Evolutionary conservation across 441 rosid species (phyloP), one percentile per base, ranked within the genome.

Genomic region (Bruguiera hainesii): DNA sequence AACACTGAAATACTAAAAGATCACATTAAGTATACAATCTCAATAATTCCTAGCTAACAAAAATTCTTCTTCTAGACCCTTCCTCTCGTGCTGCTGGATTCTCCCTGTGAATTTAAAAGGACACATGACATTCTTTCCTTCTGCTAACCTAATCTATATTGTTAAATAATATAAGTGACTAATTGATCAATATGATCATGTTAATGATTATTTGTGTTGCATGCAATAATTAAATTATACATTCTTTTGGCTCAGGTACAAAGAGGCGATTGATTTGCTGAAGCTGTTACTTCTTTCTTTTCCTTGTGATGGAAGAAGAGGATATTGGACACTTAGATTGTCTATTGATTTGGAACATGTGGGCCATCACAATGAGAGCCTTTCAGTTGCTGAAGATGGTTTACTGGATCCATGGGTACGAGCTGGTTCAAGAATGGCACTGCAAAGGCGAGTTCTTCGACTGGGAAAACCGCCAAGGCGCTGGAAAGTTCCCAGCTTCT

Each of bases 401-500:
- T 80, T 94, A 58, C 37, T 71, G 65, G 97, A 94, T 85, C 87
- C 89, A 64, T 91, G 92, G 93, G 87, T 94, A 39, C 97, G 96
- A 81, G 92, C 98, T 74, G 98, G 98, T 82, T 88, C 96, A 65
- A 88, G 82, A 76, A 63, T 89, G 74, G 88, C 96, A 42, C 74
- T 91, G 70, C 98, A 91, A 69, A 85, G 87, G 73, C 89, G 96
- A 66, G 83, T 88, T 69, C 84, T 94, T 79, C 93, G 91, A 61
- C 73, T 91, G 65, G 96, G 85, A 69, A 94, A 88, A 84, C 98
- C 98, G 69, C 98, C 98, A 58, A 89, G 98, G 75, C 91, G 97
- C 71, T 94, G 98, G 98, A 94, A 82, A 84, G 71, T 74, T 79
- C 97, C 97, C 25, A 76, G 81, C 56, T 91, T 88, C 74, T 61